Evolutionary conservation across 768 basidiomycete species (phyloP).

Genomic region (Naganishia vaughanmartiniae): DNA sequence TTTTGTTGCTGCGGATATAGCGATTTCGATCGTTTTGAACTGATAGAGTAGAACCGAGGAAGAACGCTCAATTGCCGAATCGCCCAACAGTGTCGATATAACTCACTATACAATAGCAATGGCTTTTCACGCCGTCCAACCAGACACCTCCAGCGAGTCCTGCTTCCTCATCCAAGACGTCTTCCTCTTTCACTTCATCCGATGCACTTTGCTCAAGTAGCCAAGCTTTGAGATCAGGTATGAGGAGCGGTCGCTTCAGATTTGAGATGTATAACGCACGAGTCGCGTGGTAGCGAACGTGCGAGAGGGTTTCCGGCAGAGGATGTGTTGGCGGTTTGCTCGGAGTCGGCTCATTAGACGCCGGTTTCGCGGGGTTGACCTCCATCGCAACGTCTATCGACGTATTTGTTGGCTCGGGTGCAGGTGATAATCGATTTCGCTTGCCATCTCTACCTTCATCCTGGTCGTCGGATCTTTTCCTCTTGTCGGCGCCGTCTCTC

Average conservation of each 20-base stretch:
- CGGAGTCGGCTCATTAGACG: background rate
- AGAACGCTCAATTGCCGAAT: background rate
- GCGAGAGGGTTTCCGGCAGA: slow-evolving; percentile 39
- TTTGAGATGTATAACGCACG: slow-evolving; percentile 47
- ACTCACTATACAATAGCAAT: slow-evolving; percentile 30
- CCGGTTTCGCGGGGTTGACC: background rate
- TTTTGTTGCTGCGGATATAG: slow-evolving; percentile 24
- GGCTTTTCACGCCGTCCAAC: slow-evolving; percentile 31
- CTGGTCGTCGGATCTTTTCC: slow-evolving; percentile 1
- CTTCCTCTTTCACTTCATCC: slow-evolving; percentile 26
- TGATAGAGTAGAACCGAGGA: background rate
- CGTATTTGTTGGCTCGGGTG: background rate
- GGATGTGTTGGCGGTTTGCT: background rate
- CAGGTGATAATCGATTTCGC: slow-evolving; percentile 1
- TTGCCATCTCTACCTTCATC: slow-evolving; percentile 6
- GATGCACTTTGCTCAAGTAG: slow-evolving; percentile 30
- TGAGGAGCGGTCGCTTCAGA: slow-evolving; percentile 47
- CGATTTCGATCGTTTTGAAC: slow-evolving; percentile 23
- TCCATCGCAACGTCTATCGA: background rate
- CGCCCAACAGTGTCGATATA: background rate
- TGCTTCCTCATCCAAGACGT: slow-evolving; percentile 26
- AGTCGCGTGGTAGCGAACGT: slow-evolving; percentile 47
- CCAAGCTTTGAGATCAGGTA: slow-evolving; percentile 39
- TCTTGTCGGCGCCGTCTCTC: background rate
- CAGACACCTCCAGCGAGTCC: slow-evolving; percentile 25